Evolutionary conservation across 2,329 filamentous ascomycete species (phyloP), one percentile per base, ranked within the genome.

Genomic region (Pestalotiopsis sp.): DNA sequence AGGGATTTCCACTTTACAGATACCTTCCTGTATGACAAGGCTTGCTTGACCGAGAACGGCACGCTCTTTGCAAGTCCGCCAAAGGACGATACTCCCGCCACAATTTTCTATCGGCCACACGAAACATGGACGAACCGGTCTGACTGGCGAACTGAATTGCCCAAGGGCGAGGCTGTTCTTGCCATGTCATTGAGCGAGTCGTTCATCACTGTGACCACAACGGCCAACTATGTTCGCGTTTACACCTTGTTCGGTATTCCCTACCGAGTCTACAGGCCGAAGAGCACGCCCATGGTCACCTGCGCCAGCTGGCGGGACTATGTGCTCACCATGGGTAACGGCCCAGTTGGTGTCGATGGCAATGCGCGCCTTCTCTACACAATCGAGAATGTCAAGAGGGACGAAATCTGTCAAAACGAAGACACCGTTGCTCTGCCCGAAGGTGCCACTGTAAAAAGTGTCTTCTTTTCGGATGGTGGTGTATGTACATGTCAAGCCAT

Each of bases 1-100:
- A 88, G 95, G 61, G 94, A 98, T 78, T 98, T 98, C 75, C 96
- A 98, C 81, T 98, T 99, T 78, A 98, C 94, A 13, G 96, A 99
- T 77, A 95, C 94, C 0, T 98, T 94, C 77, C 85, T 94, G 3
- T 98, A 98, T 80, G 96, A 99, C 81, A 98, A 97, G 79, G 95
- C 96, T 22, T 98, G 95, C 75, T 84, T 99, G 67, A 90, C 93
- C 73, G 92, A 97, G 68, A 90, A 93, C 67, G 95, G 96, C 17
- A 87, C 94, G 0, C 85, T 97, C 0, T 98, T 98, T 76, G 92
- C 94, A 1, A 95, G 92, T 69, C 92, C 91, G 24, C 89, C 93
- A 1, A 85, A 84, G 9, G 86, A 89, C 39, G 88, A 90, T 68
- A 73, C 78, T 10, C 90, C 92, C 2, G 93, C 95, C 3, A 91